Evolutionary conservation across 1,139 yeast species (phyloP), one percentile per base, ranked within the genome.

Genomic region (Suhomyces bribrorum): DNA sequence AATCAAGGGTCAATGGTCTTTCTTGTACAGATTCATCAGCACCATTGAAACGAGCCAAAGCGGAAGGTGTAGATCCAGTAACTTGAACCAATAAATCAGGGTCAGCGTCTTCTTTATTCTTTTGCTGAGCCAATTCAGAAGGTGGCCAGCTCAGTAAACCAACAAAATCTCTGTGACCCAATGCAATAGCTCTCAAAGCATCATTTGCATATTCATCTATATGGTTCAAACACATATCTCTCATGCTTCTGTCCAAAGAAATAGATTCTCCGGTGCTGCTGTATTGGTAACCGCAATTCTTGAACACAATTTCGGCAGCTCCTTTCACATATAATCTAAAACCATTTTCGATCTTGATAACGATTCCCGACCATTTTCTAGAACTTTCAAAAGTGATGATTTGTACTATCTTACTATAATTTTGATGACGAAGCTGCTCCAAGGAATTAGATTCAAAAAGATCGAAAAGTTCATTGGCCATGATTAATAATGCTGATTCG

Each of bases 301-400:
- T 73, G 50, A 87, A 74, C 13, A 92, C 74, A 44, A 90, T 79
- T 64, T 92, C 99, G 0, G 97, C 92, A 1, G 98, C 98, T 46
- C 99, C 98, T 66, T 92, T 92, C 45, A 86, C 70, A 45, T 78
- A 83, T 38, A 89, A 66, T 43, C 94, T 75, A 61, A 63, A 84
- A 2, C 77, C 77, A 26, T 68, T 59, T 5, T 62, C 68, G 28
- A 59, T 62, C 45, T 72, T 71, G 43, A 83, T 73, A 4, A 89
- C 83, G 12, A 89, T 65, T 37, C 95, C 96, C 55, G 95, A 87
- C 89, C 95, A 92, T 69, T 92, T 92, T 54, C 95, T 77, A 5
- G 88, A 76, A 47, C 96, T 86, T 66, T 92, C 97, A 59, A 92
- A 92, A 0, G 98, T 97, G 41, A 90, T 80, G 6, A 80, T 66